Conservation (phyloP, 2,329 filamentous ascomycete species). For the Acrocalymma vagum region DNA sequence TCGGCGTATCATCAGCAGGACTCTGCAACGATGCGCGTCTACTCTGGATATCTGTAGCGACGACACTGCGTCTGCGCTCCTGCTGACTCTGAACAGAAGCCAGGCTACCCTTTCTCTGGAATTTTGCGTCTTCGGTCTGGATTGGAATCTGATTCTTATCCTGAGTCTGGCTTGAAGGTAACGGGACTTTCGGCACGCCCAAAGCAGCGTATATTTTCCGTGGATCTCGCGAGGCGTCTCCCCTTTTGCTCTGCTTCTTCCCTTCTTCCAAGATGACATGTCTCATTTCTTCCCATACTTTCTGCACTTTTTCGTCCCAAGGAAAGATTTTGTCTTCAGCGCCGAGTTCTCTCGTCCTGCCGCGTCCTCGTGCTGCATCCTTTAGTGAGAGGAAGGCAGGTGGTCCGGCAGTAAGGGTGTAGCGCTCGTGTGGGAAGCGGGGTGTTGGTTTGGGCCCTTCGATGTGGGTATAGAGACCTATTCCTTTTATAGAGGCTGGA, state of each 20-base stretch:
- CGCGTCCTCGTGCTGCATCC: not conserved
- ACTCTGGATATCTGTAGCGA: too few relatives aligned
- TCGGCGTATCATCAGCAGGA: too few relatives aligned
- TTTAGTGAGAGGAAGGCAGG: not conserved
- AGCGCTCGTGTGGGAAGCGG: slow-evolving; percentile 5
- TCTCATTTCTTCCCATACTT: not conserved
- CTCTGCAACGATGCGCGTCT: too few relatives aligned
- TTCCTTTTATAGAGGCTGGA: slow-evolving; percentile 25
- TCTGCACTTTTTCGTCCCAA: not conserved
- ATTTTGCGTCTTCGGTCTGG: too few relatives aligned
- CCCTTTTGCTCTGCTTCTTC: not conserved
- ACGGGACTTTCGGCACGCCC: not conserved
- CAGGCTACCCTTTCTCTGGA: not conserved
- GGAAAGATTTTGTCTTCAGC: not conserved
- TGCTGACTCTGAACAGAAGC: too few relatives aligned
- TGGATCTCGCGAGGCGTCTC: not conserved
- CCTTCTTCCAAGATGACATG: slow-evolving; percentile 2
- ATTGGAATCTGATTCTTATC: not conserved
- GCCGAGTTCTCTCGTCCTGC: too few relatives aligned
- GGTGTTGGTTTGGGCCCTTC: slow-evolving; percentile 9
- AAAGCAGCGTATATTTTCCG: slow-evolving; percentile 2
- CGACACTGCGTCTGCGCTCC: too few relatives aligned
- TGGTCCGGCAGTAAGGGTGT: slow-evolving; percentile 3
- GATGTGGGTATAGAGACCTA: slow-evolving; percentile 38
- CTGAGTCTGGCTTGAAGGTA: too few relatives aligned